Base-by-base conservation (phyloP, 2,329 filamentous ascomycete species). In the Cladobotryum protrusum region DNA sequence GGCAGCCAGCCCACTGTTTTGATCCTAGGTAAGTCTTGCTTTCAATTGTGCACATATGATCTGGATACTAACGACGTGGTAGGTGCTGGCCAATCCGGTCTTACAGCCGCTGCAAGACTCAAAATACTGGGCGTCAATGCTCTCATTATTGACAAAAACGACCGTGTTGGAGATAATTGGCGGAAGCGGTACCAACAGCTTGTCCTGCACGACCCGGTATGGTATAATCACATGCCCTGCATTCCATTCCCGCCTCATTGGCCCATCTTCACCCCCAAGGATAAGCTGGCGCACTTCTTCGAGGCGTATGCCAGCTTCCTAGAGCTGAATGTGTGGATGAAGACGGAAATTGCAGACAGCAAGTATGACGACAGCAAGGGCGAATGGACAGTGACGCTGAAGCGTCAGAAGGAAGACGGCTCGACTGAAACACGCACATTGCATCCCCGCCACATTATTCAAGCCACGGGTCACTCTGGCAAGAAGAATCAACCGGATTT, bases 251-350 rank as follows among this genome's bases (percentile, higher is more conserved):
- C 84, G 0, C 60, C 73, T 0, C 74, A 75, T 47, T 88, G 84
- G 84, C 84, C 84, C 3, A 69, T 85, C 14, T 88, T 85, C 62
- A 86, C 83, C 0, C 82, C 83, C 5, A 87, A 87, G 60, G 83
- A 87, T 63, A 87, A 87, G 59, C 69, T 87, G 0, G 85, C 74
- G 1, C 81, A 86, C 40, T 88, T 81, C 67, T 82, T 87, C 53
- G 83, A 86, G 55, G 69, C 76, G 0, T 87, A 88, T 55, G 83
- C 77, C 1, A 75, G 70, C 5, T 64, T 81, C 0, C 70, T 87
- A n/a, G 85, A 88, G 57, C 72, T 88, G 37, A 84, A 87, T 53
- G 75, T 86, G 20, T 87, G 83, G 84, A 78, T 72, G 0, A 67
- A 64, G 11, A 80, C 81, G 0, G 73, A 67, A 1, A 56, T 86